Conservation (phyloP, 108 stramenopile genomes). For the Nitzschia sp. region DNA sequence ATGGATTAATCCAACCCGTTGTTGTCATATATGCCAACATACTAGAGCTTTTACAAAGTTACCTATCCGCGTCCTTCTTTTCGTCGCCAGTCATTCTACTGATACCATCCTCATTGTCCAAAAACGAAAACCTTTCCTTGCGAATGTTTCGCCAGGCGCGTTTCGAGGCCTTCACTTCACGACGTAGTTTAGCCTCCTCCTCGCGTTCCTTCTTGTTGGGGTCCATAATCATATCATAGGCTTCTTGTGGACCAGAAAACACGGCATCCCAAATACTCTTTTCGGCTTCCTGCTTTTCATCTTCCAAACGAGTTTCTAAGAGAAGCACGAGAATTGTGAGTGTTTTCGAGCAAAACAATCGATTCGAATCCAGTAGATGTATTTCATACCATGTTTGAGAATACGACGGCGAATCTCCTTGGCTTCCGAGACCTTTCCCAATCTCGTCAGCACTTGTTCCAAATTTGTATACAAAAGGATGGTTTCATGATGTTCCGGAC, state of each 20-base stretch:
- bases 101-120: slow-evolving; percentile 42
- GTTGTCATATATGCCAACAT: too few relatives aligned
- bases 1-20: too few relatives aligned
- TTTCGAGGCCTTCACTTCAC: slow-evolving; percentile 79
- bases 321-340: neutral
- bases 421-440: slow-evolving; percentile 70
- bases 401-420: slow-evolving; percentile 43
- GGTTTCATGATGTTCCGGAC: slow-evolving; percentile 81
- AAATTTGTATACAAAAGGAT: slow-evolving; percentile 67
- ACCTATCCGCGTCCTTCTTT: slow-evolving; percentile 30
- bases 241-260: slow-evolving; percentile 61
- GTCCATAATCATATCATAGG: slow-evolving; percentile 78
- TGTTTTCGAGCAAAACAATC: neutral
- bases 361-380: neutral
- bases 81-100: slow-evolving; percentile 11
- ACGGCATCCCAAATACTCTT: slow-evolving; percentile 65
- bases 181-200: slow-evolving; percentile 73
- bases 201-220: slow-evolving; percentile 85
- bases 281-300: slow-evolving; percentile 72
- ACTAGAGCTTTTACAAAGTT: neutral
- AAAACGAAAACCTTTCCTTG: slow-evolving; percentile 80
- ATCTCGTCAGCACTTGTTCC: slow-evolving; percentile 55
- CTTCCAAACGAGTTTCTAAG: slow-evolving; percentile 20
- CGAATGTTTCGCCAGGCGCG: slow-evolving; percentile 80
- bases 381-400: slow-evolving; percentile 1